Conservation (phyloP, 1,284 basidiomycete species). For the Coriolopsis trogii region DNA sequence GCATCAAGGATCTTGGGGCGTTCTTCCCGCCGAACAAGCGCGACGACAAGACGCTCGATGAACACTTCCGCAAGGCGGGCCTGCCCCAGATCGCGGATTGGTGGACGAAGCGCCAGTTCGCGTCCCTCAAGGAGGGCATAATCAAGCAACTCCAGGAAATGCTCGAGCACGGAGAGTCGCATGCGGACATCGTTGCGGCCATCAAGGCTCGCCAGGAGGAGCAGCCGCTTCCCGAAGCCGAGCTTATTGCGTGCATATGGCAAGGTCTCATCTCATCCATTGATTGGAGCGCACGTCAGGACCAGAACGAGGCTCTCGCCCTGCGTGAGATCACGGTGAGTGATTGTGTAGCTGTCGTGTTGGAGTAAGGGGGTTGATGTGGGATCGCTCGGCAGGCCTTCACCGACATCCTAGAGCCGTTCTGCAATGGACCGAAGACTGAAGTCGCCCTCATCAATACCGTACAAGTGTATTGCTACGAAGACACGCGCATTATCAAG, state of each 20-base stretch:
- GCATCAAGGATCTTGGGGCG: constrained; percentile 82
- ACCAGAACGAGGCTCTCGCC: constrained; percentile 87
- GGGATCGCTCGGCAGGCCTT: constrained; percentile 58
- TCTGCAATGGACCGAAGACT: constrained; percentile 85
- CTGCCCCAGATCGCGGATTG: constrained; percentile 85
- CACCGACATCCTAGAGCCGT: constrained; percentile 84
- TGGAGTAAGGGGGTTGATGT: constrained; percentile 4
- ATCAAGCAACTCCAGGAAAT: constrained; percentile 35
- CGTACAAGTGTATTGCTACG: constrained; percentile 93
- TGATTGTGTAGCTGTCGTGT: neutral
- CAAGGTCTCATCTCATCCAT: constrained; percentile 85
- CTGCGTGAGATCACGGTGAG: constrained; percentile 83
- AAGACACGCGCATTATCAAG: constrained; percentile 93
- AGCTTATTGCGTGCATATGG: constrained; percentile 90
- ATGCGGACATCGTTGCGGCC: constrained; percentile 70
- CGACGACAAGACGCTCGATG: constrained; percentile 73
- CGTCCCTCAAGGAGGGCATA: constrained; percentile 49
- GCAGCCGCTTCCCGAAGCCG: constrained; percentile 75
- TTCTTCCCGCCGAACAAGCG: constrained; percentile 90
- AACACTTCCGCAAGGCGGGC: constrained; percentile 83
- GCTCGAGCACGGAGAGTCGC: constrained; percentile 60
- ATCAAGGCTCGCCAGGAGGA: constrained; percentile 74
- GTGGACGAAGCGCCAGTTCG: constrained; percentile 88
- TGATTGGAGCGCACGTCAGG: constrained; percentile 86
- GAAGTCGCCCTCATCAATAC: constrained; percentile 92